Base-by-base conservation (phyloP, 495 filamentous ascomycete species). In the Aspergillus saccharolyticus region DNA sequence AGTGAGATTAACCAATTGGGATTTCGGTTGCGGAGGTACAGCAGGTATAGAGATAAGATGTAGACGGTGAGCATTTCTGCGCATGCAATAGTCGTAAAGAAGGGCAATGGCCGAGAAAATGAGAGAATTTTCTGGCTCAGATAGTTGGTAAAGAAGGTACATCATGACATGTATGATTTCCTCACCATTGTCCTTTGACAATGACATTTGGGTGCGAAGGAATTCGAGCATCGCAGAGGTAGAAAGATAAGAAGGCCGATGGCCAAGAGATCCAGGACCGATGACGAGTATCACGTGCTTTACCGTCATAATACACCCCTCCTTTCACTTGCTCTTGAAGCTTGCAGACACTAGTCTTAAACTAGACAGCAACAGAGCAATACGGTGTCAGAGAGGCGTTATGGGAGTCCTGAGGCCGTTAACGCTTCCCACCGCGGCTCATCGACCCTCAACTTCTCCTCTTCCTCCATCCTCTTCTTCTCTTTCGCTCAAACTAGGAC, bases 271-370 rank as follows among this genome's bases (percentile, higher is more conserved):
- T 42, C 30, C 25, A 42, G 42, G 52, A 21, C 46, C 33, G 33
- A 39, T 39, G 33, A 39, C 33, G 33, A 52, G 5, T 21, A 44
- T 66, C 63, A 66, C 63, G 63, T 66, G 63, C 8, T 21, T 42
- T 60, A 63, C 60, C 12, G 25, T 52, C 24, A 17, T 4, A 20
- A 57, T 59, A 66, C 63, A 50, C 17, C 42, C 50, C 56, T 50
- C 63, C 19, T 50, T 45, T 53, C 56, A 4, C 39, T 28, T 22
- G 25, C 28, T 48, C n/a, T 3, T 17, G 8, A 22, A 0, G 3
- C 21, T n/a, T 12, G 25, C 28, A 44, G 33, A 22, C 50, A 21
- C 51, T 43, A 21, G 42, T 16, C 52, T 43, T 3, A 52, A 47
- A 55, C 30, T 2, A 54, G 58, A 17, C 54, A 48, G 10, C 8